Conservation (phyloP, 202 grass and related monocot genomes). For the Alloteropsis angusta region DNA sequence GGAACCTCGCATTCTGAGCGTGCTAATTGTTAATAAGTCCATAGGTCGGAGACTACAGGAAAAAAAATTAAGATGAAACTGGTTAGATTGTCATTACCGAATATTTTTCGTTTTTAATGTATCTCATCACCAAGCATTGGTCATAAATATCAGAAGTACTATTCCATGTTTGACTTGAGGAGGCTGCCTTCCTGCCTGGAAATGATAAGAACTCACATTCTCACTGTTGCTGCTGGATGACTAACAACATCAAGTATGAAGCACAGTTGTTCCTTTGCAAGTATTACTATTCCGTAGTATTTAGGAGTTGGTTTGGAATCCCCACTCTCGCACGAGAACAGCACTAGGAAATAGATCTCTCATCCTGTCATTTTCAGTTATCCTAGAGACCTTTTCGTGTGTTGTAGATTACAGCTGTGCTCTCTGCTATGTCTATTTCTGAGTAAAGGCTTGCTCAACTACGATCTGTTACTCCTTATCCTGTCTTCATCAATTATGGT, state of each 20-base stretch:
- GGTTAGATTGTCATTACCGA: neutral
- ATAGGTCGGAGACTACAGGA: neutral
- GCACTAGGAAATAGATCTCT: neutral
- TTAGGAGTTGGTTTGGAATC: neutral
- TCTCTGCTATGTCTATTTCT: neutral
- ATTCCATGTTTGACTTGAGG: slow-evolving; percentile 1
- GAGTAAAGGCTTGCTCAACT: neutral
- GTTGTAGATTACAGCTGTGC: slow-evolving; percentile 17
- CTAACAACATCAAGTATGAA: neutral
- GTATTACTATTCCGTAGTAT: slow-evolving; percentile 1
- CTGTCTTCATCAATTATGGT: neutral
- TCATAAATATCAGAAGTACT: neutral
- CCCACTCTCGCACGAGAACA: neutral
- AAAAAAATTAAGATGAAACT: neutral
- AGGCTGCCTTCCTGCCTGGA: neutral
- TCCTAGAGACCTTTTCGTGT: neutral
- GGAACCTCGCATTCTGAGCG: neutral
- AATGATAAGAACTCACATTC: neutral
- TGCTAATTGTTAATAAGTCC: neutral
- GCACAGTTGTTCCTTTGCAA: neutral
- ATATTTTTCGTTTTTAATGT: neutral
- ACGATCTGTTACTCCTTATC: neutral
- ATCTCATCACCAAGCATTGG: neutral
- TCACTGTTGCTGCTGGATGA: neutral
- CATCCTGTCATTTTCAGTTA: slow-evolving; percentile 5